These are phyloP conservation scores for Penicillium brasilianum DNA, from an alignment of 2,329 filamentous ascomycete species.

Conservation along the genomic window DNA sequence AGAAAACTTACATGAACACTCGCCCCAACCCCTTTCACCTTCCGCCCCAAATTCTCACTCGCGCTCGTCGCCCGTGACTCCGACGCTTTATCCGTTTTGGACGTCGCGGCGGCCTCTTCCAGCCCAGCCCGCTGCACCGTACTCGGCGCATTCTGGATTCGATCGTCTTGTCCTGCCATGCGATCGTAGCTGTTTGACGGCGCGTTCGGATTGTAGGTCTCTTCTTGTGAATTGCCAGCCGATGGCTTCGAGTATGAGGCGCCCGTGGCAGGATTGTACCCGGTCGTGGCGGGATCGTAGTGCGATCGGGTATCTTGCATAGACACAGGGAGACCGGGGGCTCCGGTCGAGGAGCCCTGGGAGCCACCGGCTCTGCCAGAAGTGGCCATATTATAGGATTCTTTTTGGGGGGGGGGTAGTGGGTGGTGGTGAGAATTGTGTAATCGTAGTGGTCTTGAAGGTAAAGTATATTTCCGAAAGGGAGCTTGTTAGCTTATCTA, in stretches of 20 bases:
- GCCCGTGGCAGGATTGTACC: slow-evolving; percentile 37
- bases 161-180: slow-evolving; percentile 18
- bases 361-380: slow-evolving; percentile 20
- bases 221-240: slow-evolving; percentile 9
- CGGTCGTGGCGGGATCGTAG: slow-evolving; percentile 27
- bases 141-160: slow-evolving; percentile 26
- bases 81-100: slow-evolving; percentile 2
- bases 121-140: slow-evolving; percentile 22
- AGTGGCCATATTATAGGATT: slow-evolving; percentile 14
- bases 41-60: slow-evolving; percentile 31
- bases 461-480: neutral
- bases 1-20: slow-evolving; percentile 44
- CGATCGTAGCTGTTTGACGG: slow-evolving; percentile 26
- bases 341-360: slow-evolving; percentile 37
- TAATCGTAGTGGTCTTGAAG: neutral
- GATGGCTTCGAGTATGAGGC: slow-evolving; percentile 26
- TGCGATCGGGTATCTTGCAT: slow-evolving; percentile 21
- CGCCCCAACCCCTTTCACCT: slow-evolving; percentile 37
- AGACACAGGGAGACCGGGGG: slow-evolving; percentile 31
- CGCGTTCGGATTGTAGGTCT: slow-evolving; percentile 13
- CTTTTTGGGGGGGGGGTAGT: neutral
- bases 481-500: neutral
- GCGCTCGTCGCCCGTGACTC: slow-evolving; percentile 15
- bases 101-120: slow-evolving; percentile 13
- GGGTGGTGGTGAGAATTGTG: neutral